These are phyloP conservation scores for Amniculicola lignicola DNA, from an alignment of 495 filamentous ascomycete species.

Conservation along the genomic window DNA sequence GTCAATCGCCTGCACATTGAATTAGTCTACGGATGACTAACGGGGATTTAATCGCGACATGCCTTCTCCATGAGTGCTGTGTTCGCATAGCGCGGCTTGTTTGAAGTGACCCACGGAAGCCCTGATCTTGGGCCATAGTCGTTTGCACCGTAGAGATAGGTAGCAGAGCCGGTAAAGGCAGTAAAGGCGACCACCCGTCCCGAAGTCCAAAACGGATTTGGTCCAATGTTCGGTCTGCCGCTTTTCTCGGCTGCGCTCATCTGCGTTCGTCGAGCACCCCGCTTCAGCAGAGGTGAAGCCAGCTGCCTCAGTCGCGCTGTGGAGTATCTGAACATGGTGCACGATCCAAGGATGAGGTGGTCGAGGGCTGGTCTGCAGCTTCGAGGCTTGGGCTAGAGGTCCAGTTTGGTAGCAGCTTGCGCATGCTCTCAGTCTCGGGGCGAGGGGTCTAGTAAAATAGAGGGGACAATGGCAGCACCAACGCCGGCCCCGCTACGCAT, in stretches of 20 bases:
- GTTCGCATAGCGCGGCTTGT: conserved; percentile 35
- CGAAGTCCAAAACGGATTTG: conserved; percentile 40
- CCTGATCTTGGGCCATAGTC: conserved; percentile 17
- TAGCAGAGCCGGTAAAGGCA: conserved; percentile 37
- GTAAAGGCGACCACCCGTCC: conserved; percentile 38
- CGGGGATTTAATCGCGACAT: not conserved
- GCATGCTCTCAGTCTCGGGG: conserved; percentile 21
- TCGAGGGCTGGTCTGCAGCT: conserved; percentile 6
- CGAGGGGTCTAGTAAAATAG: conserved; percentile 1
- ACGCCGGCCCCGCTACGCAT: conserved; percentile 24
- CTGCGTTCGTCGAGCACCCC: conserved; percentile 26
- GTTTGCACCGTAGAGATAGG: conserved; percentile 39
- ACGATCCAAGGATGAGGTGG: conserved; percentile 1
- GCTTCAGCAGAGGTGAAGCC: conserved; percentile 28
- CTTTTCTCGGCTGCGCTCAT: conserved; percentile 23
- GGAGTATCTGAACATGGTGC: conserved; percentile 29
- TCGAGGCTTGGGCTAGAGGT: not conserved
- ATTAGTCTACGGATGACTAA: conserved; percentile 13
- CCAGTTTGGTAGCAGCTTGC: conserved; percentile 5
- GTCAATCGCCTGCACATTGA: conserved; percentile 38
- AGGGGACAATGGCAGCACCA: not conserved
- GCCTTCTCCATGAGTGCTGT: conserved; percentile 42
- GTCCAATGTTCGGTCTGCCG: conserved; percentile 4
- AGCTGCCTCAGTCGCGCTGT: conserved; percentile 21
- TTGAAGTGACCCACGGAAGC: conserved; percentile 16